A percentile compares a stretch with the other conserved stretches of the same genome.
Conservation (phyloP, 495 filamentous ascomycete genomes). For the Aspergillus sclerotioniger region DNA sequence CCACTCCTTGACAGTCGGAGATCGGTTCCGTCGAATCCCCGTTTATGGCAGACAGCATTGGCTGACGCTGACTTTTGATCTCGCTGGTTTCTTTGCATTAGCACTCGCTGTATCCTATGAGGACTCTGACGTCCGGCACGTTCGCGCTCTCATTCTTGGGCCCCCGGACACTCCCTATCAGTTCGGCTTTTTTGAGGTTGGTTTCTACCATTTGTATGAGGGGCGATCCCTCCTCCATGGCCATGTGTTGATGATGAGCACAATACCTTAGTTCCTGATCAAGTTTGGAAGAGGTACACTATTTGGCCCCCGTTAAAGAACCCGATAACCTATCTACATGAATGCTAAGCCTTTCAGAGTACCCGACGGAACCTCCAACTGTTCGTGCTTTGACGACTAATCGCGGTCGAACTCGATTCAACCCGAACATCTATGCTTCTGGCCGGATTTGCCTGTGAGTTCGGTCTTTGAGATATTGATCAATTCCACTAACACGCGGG, state of each 20-base stretch:
- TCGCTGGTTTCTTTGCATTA: slow-evolving; percentile 26
- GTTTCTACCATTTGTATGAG: slow-evolving; percentile 16
- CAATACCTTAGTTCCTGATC: slow-evolving; percentile 20
- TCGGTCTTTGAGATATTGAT: background rate
- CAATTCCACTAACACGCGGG: slow-evolving; percentile 17
- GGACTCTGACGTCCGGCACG: slow-evolving; percentile 83
- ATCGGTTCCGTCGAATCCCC: too few relatives aligned
- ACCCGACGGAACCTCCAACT: slow-evolving; percentile 76
- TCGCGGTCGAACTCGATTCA: slow-evolving; percentile 81
- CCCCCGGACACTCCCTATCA: slow-evolving; percentile 96
- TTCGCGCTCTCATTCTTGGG: slow-evolving; percentile 85
- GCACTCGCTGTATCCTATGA: slow-evolving; percentile 82
- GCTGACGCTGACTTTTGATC: background rate
- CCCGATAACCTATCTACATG: background rate
- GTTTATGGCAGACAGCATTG: background rate
- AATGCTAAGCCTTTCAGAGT: slow-evolving; percentile 54
- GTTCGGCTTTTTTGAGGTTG: slow-evolving; percentile 93
- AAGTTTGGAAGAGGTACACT: slow-evolving; percentile 22
- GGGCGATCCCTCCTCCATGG: background rate
- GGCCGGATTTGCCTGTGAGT: slow-evolving; percentile 89
- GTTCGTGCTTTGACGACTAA: slow-evolving; percentile 85
- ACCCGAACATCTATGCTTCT: slow-evolving; percentile 90
- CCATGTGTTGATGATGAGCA: background rate
- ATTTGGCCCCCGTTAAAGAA: background rate
- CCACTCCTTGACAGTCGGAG: background rate